Evolutionary conservation across 306 rosid species (phyloP).

Genomic region (Biancaea sappan): DNA sequence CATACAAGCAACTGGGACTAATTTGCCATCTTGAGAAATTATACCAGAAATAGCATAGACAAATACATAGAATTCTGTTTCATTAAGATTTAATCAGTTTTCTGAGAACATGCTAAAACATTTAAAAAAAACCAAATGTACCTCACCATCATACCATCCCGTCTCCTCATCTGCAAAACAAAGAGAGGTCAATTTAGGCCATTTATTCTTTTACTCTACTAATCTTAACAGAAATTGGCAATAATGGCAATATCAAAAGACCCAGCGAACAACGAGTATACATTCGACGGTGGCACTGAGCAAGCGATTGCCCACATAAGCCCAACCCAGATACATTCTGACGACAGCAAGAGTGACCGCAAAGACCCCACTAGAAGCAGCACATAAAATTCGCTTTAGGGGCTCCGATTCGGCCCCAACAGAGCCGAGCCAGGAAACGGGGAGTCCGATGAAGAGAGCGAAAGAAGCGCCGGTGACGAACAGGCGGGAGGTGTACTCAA

Average conservation of each 20-base stretch:
- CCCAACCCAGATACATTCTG: conserved; percentile 97
- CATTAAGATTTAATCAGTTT: neutral
- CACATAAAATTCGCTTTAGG: conserved; percentile 54
- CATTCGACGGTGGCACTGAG: conserved; percentile 99
- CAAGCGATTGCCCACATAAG: conserved; percentile 88
- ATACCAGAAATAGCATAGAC: neutral
- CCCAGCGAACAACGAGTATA: conserved; percentile 23
- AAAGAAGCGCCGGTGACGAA: conserved; percentile 71
- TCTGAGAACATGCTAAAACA: neutral
- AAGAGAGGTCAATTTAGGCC: conserved; percentile 14
- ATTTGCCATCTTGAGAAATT: neutral
- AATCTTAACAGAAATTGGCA: neutral
- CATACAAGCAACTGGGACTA: neutral
- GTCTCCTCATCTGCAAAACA: conserved; percentile 84
- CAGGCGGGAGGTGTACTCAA: conserved; percentile 67
- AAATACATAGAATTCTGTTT: conserved; percentile 6
- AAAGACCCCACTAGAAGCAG: conserved; percentile 69
- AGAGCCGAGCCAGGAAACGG: conserved; percentile 83
- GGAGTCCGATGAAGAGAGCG: conserved; percentile 73
- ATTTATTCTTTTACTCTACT: neutral
- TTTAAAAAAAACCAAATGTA: conserved; percentile 26
- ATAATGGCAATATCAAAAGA: no score
- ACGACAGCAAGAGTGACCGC: conserved; percentile 75
- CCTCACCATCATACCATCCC: conserved; percentile 99
- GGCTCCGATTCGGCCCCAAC: conserved; percentile 75